These are phyloP conservation scores for Vaccinium darrowii DNA, from an alignment of 148 eudicot species.

Conservation along the genomic window DNA sequence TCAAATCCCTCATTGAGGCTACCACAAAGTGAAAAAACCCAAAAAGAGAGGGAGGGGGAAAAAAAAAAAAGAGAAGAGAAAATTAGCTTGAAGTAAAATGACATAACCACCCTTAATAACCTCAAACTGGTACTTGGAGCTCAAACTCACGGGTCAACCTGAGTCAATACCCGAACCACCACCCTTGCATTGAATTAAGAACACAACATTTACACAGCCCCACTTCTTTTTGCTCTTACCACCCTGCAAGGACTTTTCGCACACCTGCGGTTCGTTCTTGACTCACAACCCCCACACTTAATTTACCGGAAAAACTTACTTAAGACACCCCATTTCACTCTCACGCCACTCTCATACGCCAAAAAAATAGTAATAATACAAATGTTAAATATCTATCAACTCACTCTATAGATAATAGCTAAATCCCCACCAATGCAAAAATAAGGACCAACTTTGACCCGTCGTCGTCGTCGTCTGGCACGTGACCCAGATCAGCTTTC, in stretches of 20 bases:
- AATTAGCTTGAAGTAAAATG: neutral
- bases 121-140: neutral
- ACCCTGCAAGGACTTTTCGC: slow-evolving; percentile 31
- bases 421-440: neutral
- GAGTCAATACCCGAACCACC: slow-evolving; percentile 99
- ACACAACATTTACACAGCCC: neutral
- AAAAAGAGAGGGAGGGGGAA: neutral
- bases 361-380: no score
- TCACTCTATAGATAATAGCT: neutral
- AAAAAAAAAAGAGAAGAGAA: neutral
- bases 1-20: neutral
- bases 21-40: neutral
- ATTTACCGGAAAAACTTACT: neutral
- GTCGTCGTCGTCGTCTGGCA: neutral
- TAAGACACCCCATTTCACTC: neutral
- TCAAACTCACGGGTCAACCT: slow-evolving; percentile 25
- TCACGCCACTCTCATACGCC: neutral
- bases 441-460: no score
- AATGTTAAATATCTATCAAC: neutral
- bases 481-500: slow-evolving; percentile 40
- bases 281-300: slow-evolving; percentile 51
- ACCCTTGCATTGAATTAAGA: slow-evolving; percentile 35
- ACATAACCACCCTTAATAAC: neutral
- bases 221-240: slow-evolving; percentile 1
- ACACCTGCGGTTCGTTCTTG: slow-evolving; percentile 94